Base-by-base conservation (phyloP, 2,329 filamentous ascomycete species). In the Hawksworthiomyces lignivorus region DNA sequence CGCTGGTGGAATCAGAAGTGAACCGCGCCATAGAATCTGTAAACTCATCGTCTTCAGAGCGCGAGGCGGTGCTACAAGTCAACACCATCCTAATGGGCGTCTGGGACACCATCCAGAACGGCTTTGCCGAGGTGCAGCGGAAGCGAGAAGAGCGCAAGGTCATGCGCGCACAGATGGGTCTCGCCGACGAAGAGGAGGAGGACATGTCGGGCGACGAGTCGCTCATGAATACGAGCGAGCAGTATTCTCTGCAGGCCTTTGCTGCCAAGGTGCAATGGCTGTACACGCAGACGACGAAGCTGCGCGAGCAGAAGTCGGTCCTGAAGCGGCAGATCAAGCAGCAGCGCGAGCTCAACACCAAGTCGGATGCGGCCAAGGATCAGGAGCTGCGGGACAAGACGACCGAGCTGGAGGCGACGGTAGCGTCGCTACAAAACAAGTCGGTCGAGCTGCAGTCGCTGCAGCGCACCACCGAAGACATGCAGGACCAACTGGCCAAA, bases 281-380 rank as follows among this genome's bases (percentile, higher is more conserved):
- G 5, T 87, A 88, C 56, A 71, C 73, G 30, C 84, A 87, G 45
- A 77, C 87, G n/a, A 83, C 81, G 15, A 77, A 77, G 17, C 68
- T 96, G 27, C 82, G 86, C 48, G 86, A 95, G 53, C 89, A 97
- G 58, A 94, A 95, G 58, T 78, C 80, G 36, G 89, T 95, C 18
- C 72, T 97, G 8, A 84, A 90, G 55, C 80, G 88, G 32, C 89
- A 97, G 60, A 90, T 96, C 55, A 90, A 94, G 64, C 89, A 97
- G 59, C 90, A 97, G 63, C 84, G 89, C 45, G 87, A 94, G 56
- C 74, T 96, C 44, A 94, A 94, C 63, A 88, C 74, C 65, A 89
- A 89, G 56, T 88, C 87, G 1, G 87, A 94, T 50, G 70, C 76
- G 17, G 73, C 81, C 47, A 78, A 81, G 54, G 81, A 84, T 52